Percentiles rank a stretch among this genome's conserved stretches.
These are phyloP conservation scores for Talaromyces sp. DNA, from an alignment of 2,329 filamentous ascomycete genomes.

Conservation along the genomic window DNA sequence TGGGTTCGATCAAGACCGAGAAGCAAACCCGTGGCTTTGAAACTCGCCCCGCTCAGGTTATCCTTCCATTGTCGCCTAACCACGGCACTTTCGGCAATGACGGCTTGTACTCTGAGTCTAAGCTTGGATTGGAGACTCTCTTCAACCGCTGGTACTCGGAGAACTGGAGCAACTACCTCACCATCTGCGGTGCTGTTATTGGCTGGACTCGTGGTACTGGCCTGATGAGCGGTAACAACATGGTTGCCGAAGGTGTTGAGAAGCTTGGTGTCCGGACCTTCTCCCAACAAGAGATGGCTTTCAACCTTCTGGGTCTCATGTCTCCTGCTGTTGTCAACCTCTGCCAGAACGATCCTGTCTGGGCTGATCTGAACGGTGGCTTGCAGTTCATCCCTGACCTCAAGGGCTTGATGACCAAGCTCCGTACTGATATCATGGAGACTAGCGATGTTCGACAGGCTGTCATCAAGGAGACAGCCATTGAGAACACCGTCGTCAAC, in stretches of 20 bases:
- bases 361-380: slow-evolving; percentile 95
- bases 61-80: slow-evolving; percentile 93
- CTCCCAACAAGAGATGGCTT: slow-evolving; percentile 99
- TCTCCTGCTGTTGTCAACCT: slow-evolving; percentile 90
- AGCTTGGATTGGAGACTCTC: slow-evolving; percentile 92
- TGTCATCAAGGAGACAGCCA: slow-evolving; percentile 91
- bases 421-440: slow-evolving; percentile 93
- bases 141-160: slow-evolving; percentile 99
- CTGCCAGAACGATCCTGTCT: slow-evolving; percentile 93
- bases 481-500: slow-evolving; percentile 97
- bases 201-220: slow-evolving; percentile 98
- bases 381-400: slow-evolving; percentile 96
- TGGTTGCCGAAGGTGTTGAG: slow-evolving; percentile 95
- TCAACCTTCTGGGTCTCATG: slow-evolving; percentile 97
- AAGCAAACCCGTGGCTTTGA: slow-evolving; percentile 87
- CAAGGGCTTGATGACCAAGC: slow-evolving; percentile 88
- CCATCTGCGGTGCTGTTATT: slow-evolving; percentile 96
- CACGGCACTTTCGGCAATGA: slow-evolving; percentile 98
- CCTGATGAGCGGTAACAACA: slow-evolving; percentile 96
- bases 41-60: slow-evolving; percentile 94
- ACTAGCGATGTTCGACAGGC: slow-evolving; percentile 91
- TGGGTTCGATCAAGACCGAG: slow-evolving; percentile 87
- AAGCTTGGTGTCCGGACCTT: slow-evolving; percentile 96
- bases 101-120: slow-evolving; percentile 97
- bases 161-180: slow-evolving; percentile 96